Percentiles rank a stretch among this genome's conserved stretches.
Evolutionary conservation across 805 yeast genomes (phyloP).

Genomic region (Yarrowia divulgata): DNA sequence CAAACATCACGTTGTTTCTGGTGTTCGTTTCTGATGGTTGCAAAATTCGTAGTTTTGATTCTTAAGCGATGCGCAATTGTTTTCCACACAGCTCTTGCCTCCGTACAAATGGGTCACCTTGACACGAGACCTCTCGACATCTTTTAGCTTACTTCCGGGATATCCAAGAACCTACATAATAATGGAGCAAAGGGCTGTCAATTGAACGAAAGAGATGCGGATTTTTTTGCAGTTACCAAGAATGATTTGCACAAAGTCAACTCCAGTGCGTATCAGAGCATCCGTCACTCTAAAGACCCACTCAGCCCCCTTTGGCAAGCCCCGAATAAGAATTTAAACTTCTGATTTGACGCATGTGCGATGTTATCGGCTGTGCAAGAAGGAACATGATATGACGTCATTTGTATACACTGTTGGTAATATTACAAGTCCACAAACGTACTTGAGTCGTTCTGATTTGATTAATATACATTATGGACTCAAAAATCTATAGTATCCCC

Average conservation of each 20-base stretch:
- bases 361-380: not conserved
- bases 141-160: constrained; percentile 32
- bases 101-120: not conserved
- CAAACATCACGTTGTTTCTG: not conserved
- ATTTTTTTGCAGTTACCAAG: too few species aligned
- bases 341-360: constrained; percentile 17
- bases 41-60: too few species aligned
- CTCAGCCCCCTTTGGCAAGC: not conserved
- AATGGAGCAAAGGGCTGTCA: not conserved
- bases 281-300: not conserved
- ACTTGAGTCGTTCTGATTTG: not conserved
- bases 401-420: not conserved
- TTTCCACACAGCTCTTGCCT: not conserved
- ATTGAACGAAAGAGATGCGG: too few species aligned
- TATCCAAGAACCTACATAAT: constrained; percentile 16
- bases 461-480: not conserved
- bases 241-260: not conserved
- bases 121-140: constrained; percentile 7
- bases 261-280: not conserved
- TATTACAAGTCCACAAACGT: too few species aligned
- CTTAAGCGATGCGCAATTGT: too few species aligned
- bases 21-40: too few species aligned
- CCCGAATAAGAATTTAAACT: constrained; percentile 1
- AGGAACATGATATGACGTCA: not conserved
- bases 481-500: not conserved